These are phyloP conservation scores for Lobosporangium transversale DNA, from an alignment of 192 early-diverging fungal genomes.

Conservation along the genomic window DNA sequence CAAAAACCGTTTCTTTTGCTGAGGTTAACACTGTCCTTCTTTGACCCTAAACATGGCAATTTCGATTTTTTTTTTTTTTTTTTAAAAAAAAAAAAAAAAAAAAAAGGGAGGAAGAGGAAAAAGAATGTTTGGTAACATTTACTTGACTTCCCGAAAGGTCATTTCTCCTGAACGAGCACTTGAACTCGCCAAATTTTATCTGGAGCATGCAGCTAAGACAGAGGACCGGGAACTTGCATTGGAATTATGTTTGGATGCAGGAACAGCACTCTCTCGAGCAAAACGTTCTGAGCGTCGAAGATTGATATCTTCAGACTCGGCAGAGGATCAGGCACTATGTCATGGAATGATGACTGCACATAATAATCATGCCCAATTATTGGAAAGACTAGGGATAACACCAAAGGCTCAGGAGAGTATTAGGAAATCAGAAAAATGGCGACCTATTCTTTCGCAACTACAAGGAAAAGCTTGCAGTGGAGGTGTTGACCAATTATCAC, in stretches of 20 bases:
- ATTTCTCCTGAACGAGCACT: background rate
- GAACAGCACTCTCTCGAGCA: too few species aligned
- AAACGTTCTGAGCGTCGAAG: background rate
- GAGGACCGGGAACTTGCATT: too few species aligned
- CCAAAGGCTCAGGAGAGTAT: background rate
- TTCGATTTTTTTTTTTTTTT: too few species aligned
- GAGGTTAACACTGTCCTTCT: too few species aligned
- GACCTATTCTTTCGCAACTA: background rate
- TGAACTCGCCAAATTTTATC: background rate
- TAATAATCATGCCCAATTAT: background rate
- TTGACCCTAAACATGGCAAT: too few species aligned
- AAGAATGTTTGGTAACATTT: background rate
- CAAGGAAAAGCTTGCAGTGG: background rate
- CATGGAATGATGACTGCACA: background rate
- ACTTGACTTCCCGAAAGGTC: background rate
- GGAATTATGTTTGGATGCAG: background rate
- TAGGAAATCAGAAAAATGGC: background rate
- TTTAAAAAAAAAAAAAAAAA: constrained; percentile 2
- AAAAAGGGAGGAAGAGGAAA: background rate
- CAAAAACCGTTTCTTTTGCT: too few species aligned
- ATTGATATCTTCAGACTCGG: background rate
- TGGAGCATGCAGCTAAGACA: background rate
- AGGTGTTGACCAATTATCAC: background rate
- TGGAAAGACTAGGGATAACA: background rate
- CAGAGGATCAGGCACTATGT: background rate